Conservation (phyloP, 257 asterid species). For the Leptodermis oblonga region DNA sequence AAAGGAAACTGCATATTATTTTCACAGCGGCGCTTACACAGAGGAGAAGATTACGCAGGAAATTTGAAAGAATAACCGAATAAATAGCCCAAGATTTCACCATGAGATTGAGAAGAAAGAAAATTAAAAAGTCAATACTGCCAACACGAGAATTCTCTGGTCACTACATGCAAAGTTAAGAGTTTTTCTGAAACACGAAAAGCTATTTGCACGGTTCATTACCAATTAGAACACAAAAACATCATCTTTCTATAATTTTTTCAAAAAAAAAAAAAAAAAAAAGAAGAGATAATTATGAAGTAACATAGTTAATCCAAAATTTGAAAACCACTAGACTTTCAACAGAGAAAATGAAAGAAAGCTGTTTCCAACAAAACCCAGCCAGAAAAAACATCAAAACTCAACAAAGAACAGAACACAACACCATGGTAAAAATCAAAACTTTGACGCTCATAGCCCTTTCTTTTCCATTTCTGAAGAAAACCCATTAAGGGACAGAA, state of each 20-base stretch:
- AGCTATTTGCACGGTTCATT: constrained; percentile 12
- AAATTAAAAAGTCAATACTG: not conserved
- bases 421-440: not conserved
- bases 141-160: not conserved
- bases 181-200: constrained; percentile 19
- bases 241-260: constrained; percentile 8
- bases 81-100: not conserved
- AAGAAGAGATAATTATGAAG: not conserved
- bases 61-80: not conserved
- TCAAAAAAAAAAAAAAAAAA: constrained; percentile 11
- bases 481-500: constrained; percentile 5
- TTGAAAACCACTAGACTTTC: not conserved
- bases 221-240: constrained; percentile 24
- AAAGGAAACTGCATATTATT: constrained; percentile 20
- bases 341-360: not conserved
- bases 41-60: not conserved
- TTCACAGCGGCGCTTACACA: not conserved
- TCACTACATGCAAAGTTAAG: constrained; percentile 5
- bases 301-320: not conserved
- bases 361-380: not conserved
- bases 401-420: not conserved
- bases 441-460: not conserved
- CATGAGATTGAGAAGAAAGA: not conserved
- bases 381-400: not conserved
- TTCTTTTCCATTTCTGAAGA: not conserved